phyloP scores from a whole-genome alignment of 768 basidiomycete genomes.

The Leccinum uliginosum region DNA sequence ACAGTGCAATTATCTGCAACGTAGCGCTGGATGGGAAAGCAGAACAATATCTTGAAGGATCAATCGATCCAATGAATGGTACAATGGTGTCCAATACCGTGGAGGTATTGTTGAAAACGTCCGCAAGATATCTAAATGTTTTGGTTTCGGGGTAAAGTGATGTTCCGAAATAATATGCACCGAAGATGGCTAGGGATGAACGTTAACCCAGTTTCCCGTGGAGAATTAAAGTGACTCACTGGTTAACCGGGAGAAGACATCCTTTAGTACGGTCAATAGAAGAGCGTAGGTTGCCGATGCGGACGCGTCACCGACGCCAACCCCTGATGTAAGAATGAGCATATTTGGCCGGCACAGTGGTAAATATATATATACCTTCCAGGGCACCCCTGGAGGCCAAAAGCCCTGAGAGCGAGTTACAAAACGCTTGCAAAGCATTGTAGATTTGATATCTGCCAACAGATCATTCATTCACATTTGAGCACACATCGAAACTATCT shows the following conservation, averaged over 20 bases:
- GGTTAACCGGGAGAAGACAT: conserved; percentile 57
- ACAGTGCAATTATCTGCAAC: conserved; percentile 46
- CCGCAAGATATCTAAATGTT: conserved; percentile 62
- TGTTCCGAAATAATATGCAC: conserved; percentile 59
- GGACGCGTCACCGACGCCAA: conserved; percentile 66
- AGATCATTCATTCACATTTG: not conserved
- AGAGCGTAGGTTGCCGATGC: conserved; percentile 65
- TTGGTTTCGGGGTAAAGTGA: conserved; percentile 68
- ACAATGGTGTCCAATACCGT: conserved; percentile 58
- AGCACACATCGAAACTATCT: conserved; percentile 5
- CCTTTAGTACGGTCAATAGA: conserved; percentile 61
- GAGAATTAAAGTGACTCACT: conserved; percentile 37
- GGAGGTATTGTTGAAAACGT: conserved; percentile 59
- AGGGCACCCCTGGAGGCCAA: conserved; percentile 64
- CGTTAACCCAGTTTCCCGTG: not conserved
- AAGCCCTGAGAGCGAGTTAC: conserved; percentile 59
- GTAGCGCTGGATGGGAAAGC: conserved; percentile 24
- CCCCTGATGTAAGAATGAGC: conserved; percentile 35
- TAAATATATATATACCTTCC: conserved; percentile 52
- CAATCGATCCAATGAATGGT: conserved; percentile 42
- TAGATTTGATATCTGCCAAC: conserved; percentile 55
- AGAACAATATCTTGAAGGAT: conserved; percentile 32
- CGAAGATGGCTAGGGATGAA: conserved; percentile 49
- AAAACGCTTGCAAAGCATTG: conserved; percentile 67
- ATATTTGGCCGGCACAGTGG: not conserved